Conservation (phyloP, 805 yeast genomes). For the Kuraishia molischiana region DNA sequence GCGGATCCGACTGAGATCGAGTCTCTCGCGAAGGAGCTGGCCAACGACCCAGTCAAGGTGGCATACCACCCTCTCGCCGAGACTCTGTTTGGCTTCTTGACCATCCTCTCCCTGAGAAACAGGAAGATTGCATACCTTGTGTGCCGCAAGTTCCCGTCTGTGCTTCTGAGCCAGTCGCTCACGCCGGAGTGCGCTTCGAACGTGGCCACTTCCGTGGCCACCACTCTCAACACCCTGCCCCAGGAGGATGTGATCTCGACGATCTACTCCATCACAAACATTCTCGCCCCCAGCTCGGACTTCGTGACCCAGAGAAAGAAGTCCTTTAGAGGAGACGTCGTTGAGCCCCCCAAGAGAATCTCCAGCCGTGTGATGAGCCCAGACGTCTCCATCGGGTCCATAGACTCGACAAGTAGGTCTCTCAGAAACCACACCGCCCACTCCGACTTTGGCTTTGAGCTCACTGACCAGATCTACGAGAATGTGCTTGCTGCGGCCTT, state of each 20-base stretch:
- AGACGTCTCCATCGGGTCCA: not conserved
- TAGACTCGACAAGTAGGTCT: not conserved
- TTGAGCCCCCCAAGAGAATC: not conserved
- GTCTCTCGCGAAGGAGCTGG: not conserved
- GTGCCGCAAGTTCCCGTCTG: slow-evolving; percentile 29
- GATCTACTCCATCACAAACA: slow-evolving; percentile 73
- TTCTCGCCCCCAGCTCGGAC: slow-evolving; percentile 47
- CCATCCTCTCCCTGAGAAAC: slow-evolving; percentile 20
- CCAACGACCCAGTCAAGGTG: not conserved
- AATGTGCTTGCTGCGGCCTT: slow-evolving; percentile 64
- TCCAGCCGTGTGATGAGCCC: slow-evolving; percentile 1
- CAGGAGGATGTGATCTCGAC: slow-evolving; percentile 81
- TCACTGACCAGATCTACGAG: slow-evolving; percentile 28
- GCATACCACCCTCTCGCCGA: slow-evolving; percentile 7
- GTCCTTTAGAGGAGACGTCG: not conserved
- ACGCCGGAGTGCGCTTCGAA: slow-evolving; percentile 33
- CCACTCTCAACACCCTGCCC: slow-evolving; percentile 56
- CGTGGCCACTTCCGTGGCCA: slow-evolving; percentile 50
- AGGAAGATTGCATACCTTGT: slow-evolving; percentile 30
- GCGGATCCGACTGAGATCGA: not conserved
- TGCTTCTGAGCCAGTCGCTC: slow-evolving; percentile 48
- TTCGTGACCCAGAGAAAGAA: slow-evolving; percentile 8
- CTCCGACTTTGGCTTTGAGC: slow-evolving; percentile 4
- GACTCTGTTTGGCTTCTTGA: slow-evolving; percentile 25
- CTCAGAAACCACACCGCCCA: not conserved